Conservation (phyloP, 2,329 filamentous ascomycete species). For the Neoscytalidium dimidiatum region DNA sequence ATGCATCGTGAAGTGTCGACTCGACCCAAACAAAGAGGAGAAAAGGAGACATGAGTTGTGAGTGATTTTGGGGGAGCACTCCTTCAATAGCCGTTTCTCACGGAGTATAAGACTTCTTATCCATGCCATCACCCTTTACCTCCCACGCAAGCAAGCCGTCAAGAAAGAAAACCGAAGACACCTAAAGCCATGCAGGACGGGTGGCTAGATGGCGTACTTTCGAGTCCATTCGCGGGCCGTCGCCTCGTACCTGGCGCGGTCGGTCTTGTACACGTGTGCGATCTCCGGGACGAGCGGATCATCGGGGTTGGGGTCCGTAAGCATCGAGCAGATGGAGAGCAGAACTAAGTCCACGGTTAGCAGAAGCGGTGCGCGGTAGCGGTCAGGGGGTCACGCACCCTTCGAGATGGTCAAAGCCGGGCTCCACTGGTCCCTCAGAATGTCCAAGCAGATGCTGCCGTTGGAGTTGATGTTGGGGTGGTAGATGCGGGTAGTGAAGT, state of each 20-base stretch:
- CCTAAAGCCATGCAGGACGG: conserved; percentile 20
- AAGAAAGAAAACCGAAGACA: conserved; percentile 18
- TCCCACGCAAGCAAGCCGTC: conserved; percentile 20
- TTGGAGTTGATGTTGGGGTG: conserved; percentile 99
- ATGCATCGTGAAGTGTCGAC: conserved; percentile 28
- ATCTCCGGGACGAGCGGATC: conserved; percentile 98
- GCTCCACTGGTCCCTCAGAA: conserved; percentile 98
- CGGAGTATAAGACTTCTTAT: conserved; percentile 19
- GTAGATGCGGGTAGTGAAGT: conserved; percentile 99
- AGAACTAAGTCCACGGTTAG: conserved; percentile 64
- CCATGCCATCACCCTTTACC: conserved; percentile 21
- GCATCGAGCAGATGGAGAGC: conserved; percentile 98
- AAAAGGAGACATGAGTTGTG: conserved; percentile 20
- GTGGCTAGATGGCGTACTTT: conserved; percentile 88
- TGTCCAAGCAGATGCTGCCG: conserved; percentile 98
- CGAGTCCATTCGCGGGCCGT: conserved; percentile 98
- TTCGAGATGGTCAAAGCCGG: conserved; percentile 98
- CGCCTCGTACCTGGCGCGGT: conserved; percentile 91
- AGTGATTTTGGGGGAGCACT: conserved; percentile 29
- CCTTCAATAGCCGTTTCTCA: conserved; percentile 11
- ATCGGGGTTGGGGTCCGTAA: conserved; percentile 98
- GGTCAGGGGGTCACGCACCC: conserved; percentile 60
- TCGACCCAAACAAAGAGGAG: conserved; percentile 21
- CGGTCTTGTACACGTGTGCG: conserved; percentile 99
- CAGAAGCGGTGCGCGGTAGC: neutral